Percentiles rank a stretch among this genome's conserved stretches.
Conservation (phyloP, 2,329 filamentous ascomycete species). For the Neofusicoccum ribis region DNA sequence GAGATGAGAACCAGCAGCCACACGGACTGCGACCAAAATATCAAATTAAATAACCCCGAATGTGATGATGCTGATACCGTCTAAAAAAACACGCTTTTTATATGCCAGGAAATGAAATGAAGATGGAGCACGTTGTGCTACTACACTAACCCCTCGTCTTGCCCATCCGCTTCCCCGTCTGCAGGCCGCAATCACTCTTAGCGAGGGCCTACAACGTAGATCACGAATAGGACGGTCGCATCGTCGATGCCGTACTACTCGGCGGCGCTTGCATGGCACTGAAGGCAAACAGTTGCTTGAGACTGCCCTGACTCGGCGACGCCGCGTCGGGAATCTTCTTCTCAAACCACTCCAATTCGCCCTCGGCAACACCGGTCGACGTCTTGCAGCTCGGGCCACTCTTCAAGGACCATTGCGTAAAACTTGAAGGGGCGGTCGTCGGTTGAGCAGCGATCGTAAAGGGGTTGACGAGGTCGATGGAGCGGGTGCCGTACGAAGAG, state of each 20-base stretch:
- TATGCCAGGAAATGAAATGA: conserved; percentile 8
- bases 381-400: conserved; percentile 34
- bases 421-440: conserved; percentile 35
- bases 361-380: conserved; percentile 36
- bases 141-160: neutral
- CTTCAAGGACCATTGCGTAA: conserved; percentile 35
- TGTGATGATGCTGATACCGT: neutral
- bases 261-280: conserved; percentile 21
- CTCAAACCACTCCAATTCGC: conserved; percentile 37
- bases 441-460: conserved; percentile 26
- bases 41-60: conserved; percentile 5
- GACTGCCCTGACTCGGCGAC: conserved; percentile 38
- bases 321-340: conserved; percentile 35
- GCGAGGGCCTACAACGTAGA: neutral
- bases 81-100: conserved; percentile 11
- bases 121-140: conserved; percentile 6
- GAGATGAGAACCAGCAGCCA: neutral
- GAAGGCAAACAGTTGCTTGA: conserved; percentile 37
- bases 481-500: conserved; percentile 41
- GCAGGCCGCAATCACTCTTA: conserved; percentile 6
- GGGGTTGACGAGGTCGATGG: conserved; percentile 48
- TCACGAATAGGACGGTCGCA: conserved; percentile 14
- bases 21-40: neutral
- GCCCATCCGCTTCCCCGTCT: conserved; percentile 4
- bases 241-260: conserved; percentile 15